phyloP scores from a whole-genome alignment of 768 basidiomycete species.

The Kwoniella sp. region DNA sequence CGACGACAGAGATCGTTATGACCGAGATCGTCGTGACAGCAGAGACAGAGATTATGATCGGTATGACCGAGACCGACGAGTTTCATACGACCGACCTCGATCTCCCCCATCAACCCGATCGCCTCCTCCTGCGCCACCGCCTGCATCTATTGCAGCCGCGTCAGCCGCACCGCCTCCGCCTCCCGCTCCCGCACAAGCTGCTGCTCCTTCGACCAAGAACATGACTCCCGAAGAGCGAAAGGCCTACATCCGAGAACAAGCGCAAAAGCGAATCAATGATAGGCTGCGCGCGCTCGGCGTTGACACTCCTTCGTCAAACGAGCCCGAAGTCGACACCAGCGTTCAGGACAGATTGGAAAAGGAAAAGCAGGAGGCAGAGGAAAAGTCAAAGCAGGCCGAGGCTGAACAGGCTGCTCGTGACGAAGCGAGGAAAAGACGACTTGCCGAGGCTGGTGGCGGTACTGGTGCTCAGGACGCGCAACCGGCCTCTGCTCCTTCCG shows the following conservation, averaged over 20 bases:
- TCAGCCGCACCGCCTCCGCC: constrained; percentile 63
- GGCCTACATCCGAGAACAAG: constrained; percentile 76
- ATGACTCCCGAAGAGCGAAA: constrained; percentile 84
- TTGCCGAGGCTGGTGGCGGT: constrained; percentile 63
- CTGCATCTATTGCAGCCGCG: constrained; percentile 36
- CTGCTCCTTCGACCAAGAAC: constrained; percentile 62
- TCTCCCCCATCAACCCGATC: constrained; percentile 57
- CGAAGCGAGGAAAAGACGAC: constrained; percentile 66
- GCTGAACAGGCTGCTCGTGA: constrained; percentile 79
- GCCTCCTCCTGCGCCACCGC: constrained; percentile 58
- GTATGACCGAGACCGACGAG: constrained; percentile 57
- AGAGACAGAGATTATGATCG: constrained; percentile 57
- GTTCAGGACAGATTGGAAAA: constrained; percentile 81
- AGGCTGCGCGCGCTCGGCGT: constrained; percentile 85
- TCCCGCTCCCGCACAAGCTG: constrained; percentile 57
- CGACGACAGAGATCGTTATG: constrained; percentile 58
- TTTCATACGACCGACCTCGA: constrained; percentile 58
- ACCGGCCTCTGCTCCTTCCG: constrained; percentile 33
- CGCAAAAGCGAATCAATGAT: constrained; percentile 76
- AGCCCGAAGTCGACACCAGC: constrained; percentile 65
- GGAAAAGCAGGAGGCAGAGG: constrained; percentile 89
- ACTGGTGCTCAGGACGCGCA: constrained; percentile 59
- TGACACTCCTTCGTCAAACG: constrained; percentile 53
- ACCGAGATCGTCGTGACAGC: constrained; percentile 50
- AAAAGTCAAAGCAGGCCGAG: constrained; percentile 76